Percentiles rank a stretch among this genome's conserved stretches.
Conservation (phyloP, 345 rosid genomes). For the Eucalyptus microcorys region DNA sequence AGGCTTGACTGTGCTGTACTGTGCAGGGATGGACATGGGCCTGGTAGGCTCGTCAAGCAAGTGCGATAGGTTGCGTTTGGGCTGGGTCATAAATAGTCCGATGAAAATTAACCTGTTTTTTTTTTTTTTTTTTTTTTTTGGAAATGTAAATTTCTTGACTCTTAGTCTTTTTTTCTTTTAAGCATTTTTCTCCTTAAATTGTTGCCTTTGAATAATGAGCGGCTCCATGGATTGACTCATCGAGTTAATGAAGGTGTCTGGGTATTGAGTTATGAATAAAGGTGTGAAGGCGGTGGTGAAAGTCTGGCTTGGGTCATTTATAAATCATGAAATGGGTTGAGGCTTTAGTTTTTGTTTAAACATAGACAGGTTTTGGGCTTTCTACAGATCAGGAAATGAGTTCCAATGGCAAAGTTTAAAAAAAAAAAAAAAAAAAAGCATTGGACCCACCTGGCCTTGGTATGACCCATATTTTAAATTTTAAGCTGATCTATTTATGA, state of each 20-base stretch:
- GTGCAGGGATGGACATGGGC: background rate
- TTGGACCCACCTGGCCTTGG: background rate
- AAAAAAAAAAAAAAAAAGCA: background rate
- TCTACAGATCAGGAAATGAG: background rate
- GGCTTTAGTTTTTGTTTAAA: background rate
- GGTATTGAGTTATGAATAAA: background rate
- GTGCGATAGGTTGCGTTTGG: background rate
- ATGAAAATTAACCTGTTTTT: too few species aligned
- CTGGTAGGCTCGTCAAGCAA: fast-evolving
- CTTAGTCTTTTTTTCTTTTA: too few species aligned
- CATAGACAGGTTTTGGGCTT: background rate
- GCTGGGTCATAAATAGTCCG: background rate
- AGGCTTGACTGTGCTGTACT: background rate
- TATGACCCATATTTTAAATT: background rate
- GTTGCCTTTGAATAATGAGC: background rate
- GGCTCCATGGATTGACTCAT: background rate
- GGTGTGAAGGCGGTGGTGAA: background rate
- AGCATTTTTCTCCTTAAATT: too few species aligned
- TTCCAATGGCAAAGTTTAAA: background rate
- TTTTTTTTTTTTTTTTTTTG: too few species aligned
- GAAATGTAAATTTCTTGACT: background rate
- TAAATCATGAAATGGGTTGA: background rate
- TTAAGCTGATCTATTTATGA: background rate
- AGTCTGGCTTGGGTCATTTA: background rate
- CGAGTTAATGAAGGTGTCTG: background rate